Evolutionary conservation across 768 basidiomycete genomes (phyloP).

Genomic region (Pisolithus tinctorius): DNA sequence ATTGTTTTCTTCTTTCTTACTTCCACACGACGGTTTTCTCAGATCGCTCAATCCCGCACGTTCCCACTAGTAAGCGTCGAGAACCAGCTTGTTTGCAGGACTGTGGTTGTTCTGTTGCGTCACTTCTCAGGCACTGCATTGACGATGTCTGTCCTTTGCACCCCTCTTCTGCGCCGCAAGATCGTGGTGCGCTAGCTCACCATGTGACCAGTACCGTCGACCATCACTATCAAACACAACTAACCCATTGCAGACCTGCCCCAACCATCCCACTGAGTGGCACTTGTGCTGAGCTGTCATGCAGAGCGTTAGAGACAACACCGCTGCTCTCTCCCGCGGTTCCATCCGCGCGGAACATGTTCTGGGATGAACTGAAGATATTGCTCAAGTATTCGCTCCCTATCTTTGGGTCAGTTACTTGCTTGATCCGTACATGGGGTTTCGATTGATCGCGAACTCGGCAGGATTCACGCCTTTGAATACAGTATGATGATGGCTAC

Average conservation of each 20-base stretch:
- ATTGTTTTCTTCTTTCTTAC: too few species aligned
- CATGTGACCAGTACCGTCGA: conserved; percentile 30
- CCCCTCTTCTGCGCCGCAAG: conserved; percentile 53
- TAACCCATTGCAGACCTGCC: neutral
- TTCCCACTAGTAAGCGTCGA: too few species aligned
- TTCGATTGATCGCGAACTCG: neutral
- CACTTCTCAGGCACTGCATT: neutral
- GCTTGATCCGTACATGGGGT: neutral
- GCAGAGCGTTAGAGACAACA: conserved; percentile 40
- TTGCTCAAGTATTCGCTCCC: conserved; percentile 63
- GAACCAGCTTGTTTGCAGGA: too few species aligned
- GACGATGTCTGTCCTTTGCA: neutral
- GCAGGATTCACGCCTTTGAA: conserved; percentile 73
- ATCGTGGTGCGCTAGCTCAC: conserved; percentile 52
- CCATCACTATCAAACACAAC: conserved; percentile 9
- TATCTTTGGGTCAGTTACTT: conserved; percentile 56
- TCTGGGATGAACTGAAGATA: conserved; percentile 52
- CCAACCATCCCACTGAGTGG: neutral
- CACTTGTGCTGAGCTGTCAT: neutral
- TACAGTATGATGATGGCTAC: conserved; percentile 82
- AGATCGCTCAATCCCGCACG: too few species aligned
- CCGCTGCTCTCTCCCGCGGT: conserved; percentile 49
- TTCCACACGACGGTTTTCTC: too few species aligned
- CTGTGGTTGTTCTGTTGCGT: neutral
- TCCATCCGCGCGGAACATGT: conserved; percentile 45